These are phyloP conservation scores for Ophiostoma piceae DNA, from an alignment of 2,329 filamentous ascomycete genomes.

Conservation along the genomic window DNA sequence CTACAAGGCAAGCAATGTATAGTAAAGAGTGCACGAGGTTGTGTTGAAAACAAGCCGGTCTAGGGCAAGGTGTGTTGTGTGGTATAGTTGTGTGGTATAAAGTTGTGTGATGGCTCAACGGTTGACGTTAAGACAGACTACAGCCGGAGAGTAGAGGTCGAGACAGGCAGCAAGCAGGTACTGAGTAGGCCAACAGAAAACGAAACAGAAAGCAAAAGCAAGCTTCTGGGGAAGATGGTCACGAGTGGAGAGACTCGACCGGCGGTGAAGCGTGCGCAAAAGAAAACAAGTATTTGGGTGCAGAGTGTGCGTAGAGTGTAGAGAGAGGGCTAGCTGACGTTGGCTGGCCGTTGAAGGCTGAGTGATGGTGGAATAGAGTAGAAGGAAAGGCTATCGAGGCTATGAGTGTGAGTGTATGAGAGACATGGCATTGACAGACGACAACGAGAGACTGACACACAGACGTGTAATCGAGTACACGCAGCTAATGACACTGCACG, in stretches of 20 bases:
- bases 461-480: background rate
- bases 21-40: background rate
- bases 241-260: conserved; percentile 6
- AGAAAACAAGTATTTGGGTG: conserved; percentile 12
- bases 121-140: background rate
- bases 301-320: background rate
- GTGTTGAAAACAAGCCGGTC: background rate
- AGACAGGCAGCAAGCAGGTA: too few relatives aligned
- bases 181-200: too few relatives aligned
- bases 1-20: background rate
- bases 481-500: conserved; percentile 9
- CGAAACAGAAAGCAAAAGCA: background rate
- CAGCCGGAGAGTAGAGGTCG: background rate
- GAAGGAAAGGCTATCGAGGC: background rate
- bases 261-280: conserved; percentile 3
- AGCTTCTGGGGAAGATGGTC: conserved; percentile 6
- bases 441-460: background rate
- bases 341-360: background rate
- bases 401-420: background rate
- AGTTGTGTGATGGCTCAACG: background rate
- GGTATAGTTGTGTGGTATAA: background rate
- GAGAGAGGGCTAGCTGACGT: background rate
- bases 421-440: background rate
- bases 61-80: background rate
- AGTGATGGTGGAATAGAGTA: background rate